These are phyloP conservation scores for Agrocybe chaxingu DNA, from an alignment of 768 basidiomycete species.

Conservation along the genomic window DNA sequence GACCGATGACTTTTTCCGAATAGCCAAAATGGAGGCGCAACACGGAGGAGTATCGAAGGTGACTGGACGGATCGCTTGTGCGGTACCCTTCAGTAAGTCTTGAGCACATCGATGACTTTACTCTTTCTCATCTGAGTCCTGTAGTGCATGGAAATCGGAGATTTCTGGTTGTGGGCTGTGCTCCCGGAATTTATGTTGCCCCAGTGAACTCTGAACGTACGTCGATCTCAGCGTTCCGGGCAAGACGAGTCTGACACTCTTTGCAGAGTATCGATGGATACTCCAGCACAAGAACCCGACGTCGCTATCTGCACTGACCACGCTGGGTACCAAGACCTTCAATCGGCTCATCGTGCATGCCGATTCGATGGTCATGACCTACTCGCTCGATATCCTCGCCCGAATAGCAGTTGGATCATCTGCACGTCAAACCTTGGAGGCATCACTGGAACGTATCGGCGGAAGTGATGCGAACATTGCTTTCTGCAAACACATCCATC, in stretches of 20 bases:
- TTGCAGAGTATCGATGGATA: conserved; percentile 55
- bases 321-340: conserved; percentile 37
- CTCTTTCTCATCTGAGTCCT: neutral
- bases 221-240: conserved; percentile 9
- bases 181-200: conserved; percentile 68
- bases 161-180: conserved; percentile 64
- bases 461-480: conserved; percentile 51
- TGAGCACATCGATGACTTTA: neutral
- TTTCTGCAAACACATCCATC: conserved; percentile 56
- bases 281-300: conserved; percentile 48
- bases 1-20: conserved; percentile 61
- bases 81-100: conserved; percentile 60
- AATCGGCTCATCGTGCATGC: conserved; percentile 69
- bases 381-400: conserved; percentile 69
- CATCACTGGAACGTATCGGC: conserved; percentile 60
- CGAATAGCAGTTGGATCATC: conserved; percentile 52
- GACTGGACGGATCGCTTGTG: conserved; percentile 59
- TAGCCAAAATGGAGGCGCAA: conserved; percentile 32
- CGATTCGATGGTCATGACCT: conserved; percentile 56
- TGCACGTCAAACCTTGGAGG: conserved; percentile 43
- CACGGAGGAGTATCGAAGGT: conserved; percentile 28
- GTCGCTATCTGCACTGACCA: conserved; percentile 55
- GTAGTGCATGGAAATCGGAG: conserved; percentile 48
- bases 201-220: conserved; percentile 52
- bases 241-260: neutral